Evolutionary conservation across 2,329 filamentous ascomycete species (phyloP), one percentile per base, ranked within the genome.

Genomic region (Colletotrichum tofieldiae): DNA sequence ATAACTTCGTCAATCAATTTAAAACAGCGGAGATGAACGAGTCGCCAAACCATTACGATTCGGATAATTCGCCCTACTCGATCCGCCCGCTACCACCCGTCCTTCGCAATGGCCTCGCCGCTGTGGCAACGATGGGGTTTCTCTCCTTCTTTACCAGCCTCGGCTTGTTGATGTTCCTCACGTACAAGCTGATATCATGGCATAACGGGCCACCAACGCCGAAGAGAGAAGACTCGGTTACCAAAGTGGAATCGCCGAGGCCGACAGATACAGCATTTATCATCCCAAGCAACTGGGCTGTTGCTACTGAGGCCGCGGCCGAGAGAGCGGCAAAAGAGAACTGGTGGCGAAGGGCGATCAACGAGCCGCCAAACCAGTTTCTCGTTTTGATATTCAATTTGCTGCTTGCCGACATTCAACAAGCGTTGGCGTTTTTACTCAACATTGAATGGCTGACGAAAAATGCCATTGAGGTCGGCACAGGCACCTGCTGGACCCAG

Each of bases 381-480:
- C 85, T 93, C 37, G 83, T 93, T 0, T 84, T 94, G 5, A 91
- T 93, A 70, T 89, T 92, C 78, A 93, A 93, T 78, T 86, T 94
- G 0, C 83, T 94, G 6, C 81, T 92, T 29, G 91, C 92, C 71
- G 92, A 94, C 75, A 86, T 93, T 67, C 89, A 92, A 76, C 92
- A 93, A 76, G 86, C 89, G 9, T 78, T 89, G 0, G 89, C 90
- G 5, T 94, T 93, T 77, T 76, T 92, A 54, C 83, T 93, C 60
- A 93, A 91, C 73, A 86, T 87, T 5, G 82, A 87, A 45, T 92
- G 91, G 87, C 82, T 93, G 6, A 79, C 81, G 1, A 78, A 82
- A 18, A 84, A 92, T 77, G 84, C 82, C 0, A 86, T 93, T 20
- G 76, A 86, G 1, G 88, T 91, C 1, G 85, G 85, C 2, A 87